These are phyloP conservation scores for Chlamydomonas incerta DNA, from an alignment of 139 green algal species.

Conservation along the genomic window DNA sequence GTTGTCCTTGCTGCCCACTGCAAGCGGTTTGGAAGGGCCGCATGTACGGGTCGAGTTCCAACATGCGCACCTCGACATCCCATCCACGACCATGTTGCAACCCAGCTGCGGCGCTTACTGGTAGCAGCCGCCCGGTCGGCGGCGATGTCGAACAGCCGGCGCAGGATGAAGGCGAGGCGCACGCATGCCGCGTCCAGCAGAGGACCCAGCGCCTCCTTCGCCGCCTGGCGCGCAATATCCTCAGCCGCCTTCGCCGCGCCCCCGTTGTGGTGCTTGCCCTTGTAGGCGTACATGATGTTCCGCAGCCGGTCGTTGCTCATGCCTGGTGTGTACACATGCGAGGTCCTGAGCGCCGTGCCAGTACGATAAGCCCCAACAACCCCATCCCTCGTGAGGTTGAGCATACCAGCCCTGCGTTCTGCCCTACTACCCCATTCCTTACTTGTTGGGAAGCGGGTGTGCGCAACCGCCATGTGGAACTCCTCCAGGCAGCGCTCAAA, in stretches of 20 bases:
- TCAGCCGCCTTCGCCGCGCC: slow-evolving; percentile 73
- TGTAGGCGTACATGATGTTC: slow-evolving; percentile 90
- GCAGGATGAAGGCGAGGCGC: slow-evolving; percentile 80
- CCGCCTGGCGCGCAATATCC: slow-evolving; percentile 83
- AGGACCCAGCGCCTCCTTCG: slow-evolving; percentile 77
- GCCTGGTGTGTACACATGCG: too few relatives aligned
- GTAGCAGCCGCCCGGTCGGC: slow-evolving; percentile 58
- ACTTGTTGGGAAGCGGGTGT: slow-evolving; percentile 83
- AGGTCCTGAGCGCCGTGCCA: too few relatives aligned
- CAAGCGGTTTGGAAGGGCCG: too few relatives aligned
- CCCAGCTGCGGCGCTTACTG: not conserved
- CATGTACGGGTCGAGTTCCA: too few relatives aligned
- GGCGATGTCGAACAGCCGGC: slow-evolving; percentile 79
- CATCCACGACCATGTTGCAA: too few relatives aligned
- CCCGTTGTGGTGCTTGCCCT: slow-evolving; percentile 64
- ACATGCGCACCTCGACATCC: too few relatives aligned
- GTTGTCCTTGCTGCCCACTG: slow-evolving; percentile 63
- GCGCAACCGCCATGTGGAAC: slow-evolving; percentile 75
- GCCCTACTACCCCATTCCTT: too few relatives aligned
- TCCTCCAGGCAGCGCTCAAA: slow-evolving; percentile 93
- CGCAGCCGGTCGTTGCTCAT: slow-evolving; percentile 83
- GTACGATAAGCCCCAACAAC: too few relatives aligned
- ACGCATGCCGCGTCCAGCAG: slow-evolving; percentile 85
- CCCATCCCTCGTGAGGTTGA: too few relatives aligned
- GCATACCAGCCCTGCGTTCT: too few relatives aligned